Percentiles rank a stretch among this genome's conserved stretches.
Evolutionary conservation across 257 asterid genomes (phyloP).

Genomic region (Marsdenia floribunda): DNA sequence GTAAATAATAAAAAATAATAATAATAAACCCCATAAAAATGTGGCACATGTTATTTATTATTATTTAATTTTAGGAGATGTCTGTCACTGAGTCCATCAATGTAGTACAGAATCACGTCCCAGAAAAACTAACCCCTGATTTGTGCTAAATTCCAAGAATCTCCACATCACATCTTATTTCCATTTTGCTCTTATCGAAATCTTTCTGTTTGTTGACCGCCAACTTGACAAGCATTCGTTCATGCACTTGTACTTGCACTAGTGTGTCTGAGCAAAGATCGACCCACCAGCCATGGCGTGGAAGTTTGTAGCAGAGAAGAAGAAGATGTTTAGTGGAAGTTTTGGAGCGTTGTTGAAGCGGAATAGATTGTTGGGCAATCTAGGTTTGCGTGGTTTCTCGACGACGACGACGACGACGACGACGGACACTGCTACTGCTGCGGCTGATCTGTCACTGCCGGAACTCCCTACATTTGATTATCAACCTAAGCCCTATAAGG

Average conservation of each 20-base stretch:
- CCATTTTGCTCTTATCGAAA: neutral
- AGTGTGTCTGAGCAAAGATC: neutral
- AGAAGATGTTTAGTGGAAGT: neutral
- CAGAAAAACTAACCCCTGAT: neutral
- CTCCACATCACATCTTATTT: conserved; percentile 1
- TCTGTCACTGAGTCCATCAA: too few species aligned
- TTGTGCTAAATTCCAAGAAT: conserved; percentile 5
- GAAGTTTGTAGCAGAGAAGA: conserved; percentile 5
- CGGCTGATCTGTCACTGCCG: conserved; percentile 42
- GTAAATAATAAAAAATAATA: too few species aligned
- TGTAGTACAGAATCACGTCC: neutral
- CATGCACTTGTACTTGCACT: neutral
- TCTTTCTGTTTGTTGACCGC: neutral
- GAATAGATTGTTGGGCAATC: neutral
- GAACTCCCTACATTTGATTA: conserved; percentile 68
- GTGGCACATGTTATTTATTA: too few species aligned
- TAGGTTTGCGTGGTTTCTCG: conserved; percentile 7
- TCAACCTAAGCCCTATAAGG: conserved; percentile 65
- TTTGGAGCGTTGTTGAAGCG: neutral
- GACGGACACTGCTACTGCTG: too few species aligned
- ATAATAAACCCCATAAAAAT: too few species aligned
- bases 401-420: conserved; percentile 17
- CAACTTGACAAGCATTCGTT: neutral
- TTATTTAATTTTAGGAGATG: too few species aligned
- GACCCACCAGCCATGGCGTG: neutral